Evolutionary conservation across 2,329 filamentous ascomycete genomes (phyloP).

Genomic region (Fusarium equiseti): DNA sequence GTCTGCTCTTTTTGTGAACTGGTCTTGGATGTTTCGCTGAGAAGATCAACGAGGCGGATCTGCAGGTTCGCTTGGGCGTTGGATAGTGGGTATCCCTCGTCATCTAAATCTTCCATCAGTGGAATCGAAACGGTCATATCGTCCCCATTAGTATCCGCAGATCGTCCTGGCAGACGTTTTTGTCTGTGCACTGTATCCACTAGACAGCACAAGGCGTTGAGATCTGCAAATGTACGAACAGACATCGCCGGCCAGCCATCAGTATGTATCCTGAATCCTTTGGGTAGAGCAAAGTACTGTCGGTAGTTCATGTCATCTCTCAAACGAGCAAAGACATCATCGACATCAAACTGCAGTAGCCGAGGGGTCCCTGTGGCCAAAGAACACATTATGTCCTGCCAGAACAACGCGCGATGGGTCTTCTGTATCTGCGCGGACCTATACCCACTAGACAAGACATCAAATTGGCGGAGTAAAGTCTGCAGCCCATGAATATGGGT

Average conservation of each 20-base stretch:
- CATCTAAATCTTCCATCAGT: conserved; percentile 13
- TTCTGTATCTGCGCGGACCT: not conserved
- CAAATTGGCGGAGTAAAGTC: not conserved
- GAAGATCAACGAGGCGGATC: conserved; percentile 7
- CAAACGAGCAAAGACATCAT: not conserved
- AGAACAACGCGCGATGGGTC: conserved; percentile 7
- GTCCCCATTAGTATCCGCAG: fast-evolving
- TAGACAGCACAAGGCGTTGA: not conserved
- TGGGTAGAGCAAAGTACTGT: not conserved
- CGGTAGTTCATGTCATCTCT: not conserved
- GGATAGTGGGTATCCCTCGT: conserved; percentile 3
- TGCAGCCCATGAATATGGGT: conserved; percentile 8
- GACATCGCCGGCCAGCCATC: not conserved
- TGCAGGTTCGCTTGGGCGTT: conserved; percentile 16
- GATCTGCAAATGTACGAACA: not conserved
- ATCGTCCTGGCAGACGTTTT: fast-evolving
- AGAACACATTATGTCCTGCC: conserved; percentile 19
- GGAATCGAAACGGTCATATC: fast-evolving
- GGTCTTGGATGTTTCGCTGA: too few species aligned
- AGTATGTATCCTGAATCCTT: fast-evolving
- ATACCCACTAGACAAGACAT: too few species aligned
- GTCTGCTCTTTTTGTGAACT: not conserved
- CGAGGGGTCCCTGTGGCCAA: not conserved
- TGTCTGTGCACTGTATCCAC: not conserved
- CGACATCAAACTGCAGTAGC: not conserved